phyloP scores from a whole-genome alignment of 2,329 filamentous ascomycete genomes.

The Trichoderma harzianum region DNA sequence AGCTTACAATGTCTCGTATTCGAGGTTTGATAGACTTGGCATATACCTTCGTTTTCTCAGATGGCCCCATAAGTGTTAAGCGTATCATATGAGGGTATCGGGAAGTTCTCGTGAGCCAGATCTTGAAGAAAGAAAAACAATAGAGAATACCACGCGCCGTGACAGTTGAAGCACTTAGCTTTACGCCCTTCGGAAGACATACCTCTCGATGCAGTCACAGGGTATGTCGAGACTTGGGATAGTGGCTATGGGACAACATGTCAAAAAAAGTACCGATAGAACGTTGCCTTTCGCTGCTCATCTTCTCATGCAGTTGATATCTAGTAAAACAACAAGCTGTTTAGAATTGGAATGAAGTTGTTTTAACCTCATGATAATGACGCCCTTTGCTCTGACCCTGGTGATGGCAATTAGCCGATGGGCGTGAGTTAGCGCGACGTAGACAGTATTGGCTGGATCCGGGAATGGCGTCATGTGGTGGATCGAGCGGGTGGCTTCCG shows the following conservation, averaged over 20 bases:
- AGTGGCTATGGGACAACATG: background rate
- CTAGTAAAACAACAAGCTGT: background rate
- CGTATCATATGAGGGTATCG: accelerated
- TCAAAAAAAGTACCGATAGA: background rate
- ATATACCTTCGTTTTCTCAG: background rate
- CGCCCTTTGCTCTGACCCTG: background rate
- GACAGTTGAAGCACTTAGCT: too few relatives aligned
- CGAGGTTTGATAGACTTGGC: background rate
- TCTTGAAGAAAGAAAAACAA: background rate
- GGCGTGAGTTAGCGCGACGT: background rate
- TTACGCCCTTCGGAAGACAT: background rate
- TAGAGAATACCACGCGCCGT: background rate
- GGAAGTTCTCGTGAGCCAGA: background rate
- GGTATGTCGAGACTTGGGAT: too few relatives aligned
- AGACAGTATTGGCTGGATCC: background rate
- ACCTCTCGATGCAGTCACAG: background rate
- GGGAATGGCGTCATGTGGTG: background rate
- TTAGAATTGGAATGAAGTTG: background rate
- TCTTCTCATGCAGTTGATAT: background rate
- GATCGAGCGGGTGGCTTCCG: conserved; percentile 5
- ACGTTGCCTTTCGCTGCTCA: background rate
- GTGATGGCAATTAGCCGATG: background rate
- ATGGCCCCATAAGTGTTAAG: background rate
- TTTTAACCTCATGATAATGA: background rate
- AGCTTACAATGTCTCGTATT: background rate